A percentile compares a stretch with the other conserved stretches of the same genome.
phyloP scores from a whole-genome alignment of 139 green algal genomes.

The Trebouxia sp. region DNA sequence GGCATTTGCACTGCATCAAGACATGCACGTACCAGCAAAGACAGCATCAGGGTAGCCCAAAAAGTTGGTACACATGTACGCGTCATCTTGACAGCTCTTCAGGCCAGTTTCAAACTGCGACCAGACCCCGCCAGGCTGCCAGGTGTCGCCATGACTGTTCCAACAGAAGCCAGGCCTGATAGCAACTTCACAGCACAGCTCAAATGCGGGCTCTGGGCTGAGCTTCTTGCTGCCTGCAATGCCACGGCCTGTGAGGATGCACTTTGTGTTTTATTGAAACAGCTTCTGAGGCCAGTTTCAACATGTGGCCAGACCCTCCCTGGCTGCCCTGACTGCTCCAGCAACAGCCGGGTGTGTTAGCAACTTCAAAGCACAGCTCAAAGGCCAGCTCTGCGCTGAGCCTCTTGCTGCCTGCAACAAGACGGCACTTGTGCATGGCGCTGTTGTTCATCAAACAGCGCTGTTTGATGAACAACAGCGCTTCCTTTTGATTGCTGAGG shows the following conservation, averaged over 20 bases:
- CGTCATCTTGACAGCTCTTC: slow-evolving; percentile 25
- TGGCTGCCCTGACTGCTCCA: neutral
- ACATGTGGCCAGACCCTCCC: neutral
- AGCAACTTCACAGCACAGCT: neutral
- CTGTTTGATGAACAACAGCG: neutral
- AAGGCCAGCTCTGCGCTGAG: no score
- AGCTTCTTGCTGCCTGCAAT: slow-evolving; percentile 7
- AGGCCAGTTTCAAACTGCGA: slow-evolving; percentile 18
- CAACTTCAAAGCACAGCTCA: neutral
- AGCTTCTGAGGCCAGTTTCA: neutral
- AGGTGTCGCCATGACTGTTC: slow-evolving; percentile 3
- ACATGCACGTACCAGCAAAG: slow-evolving; percentile 6
- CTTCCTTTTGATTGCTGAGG: no score
- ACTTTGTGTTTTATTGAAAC: neutral
- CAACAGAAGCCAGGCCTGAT: slow-evolving; percentile 16
- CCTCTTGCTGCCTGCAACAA: no score
- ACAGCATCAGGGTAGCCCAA: neutral
- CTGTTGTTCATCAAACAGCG: neutral
- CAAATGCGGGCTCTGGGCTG: neutral
- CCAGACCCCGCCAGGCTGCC: neutral
- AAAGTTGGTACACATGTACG: neutral
- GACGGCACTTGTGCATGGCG: neutral
- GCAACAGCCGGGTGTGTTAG: neutral
- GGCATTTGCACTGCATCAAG: no score
- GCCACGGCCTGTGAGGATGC: neutral